These are phyloP conservation scores for Paraurostyla sp. DNA, from an alignment of 73 alveolate genomes.

Conservation along the genomic window DNA sequence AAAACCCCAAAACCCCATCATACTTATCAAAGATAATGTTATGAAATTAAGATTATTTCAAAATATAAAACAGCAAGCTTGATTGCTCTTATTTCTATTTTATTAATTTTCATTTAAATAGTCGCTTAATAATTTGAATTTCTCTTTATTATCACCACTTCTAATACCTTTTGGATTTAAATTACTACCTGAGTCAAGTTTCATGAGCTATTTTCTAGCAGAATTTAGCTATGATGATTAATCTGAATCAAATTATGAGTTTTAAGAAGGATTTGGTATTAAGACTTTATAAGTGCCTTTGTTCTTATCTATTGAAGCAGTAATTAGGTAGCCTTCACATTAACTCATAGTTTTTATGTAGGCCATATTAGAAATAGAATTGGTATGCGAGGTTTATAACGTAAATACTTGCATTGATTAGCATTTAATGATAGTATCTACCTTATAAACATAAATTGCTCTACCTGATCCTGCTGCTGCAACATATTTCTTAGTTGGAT, in stretches of 20 bases:
- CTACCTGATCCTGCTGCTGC: constrained; percentile 12
- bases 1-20: too few species aligned
- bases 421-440: constrained; percentile 29
- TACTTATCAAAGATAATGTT: too few species aligned
- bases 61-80: background rate
- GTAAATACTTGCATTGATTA: background rate
- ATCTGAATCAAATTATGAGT: background rate
- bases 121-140: constrained; percentile 2
- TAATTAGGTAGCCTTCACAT: background rate
- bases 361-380: constrained; percentile 14
- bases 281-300: background rate
- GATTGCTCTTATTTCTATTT: background rate
- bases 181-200: background rate
- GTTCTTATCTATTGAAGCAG: constrained; percentile 29
- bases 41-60: too few species aligned
- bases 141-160: background rate
- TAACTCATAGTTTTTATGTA: background rate
- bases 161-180: background rate
- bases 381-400: background rate
- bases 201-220: background rate
- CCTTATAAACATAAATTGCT: background rate
- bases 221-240: background rate
- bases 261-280: background rate
- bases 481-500: constrained; percentile 2
- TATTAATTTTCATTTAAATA: background rate